Conservation (phyloP, 1,284 basidiomycete genomes). For the Marasmius sp. region DNA sequence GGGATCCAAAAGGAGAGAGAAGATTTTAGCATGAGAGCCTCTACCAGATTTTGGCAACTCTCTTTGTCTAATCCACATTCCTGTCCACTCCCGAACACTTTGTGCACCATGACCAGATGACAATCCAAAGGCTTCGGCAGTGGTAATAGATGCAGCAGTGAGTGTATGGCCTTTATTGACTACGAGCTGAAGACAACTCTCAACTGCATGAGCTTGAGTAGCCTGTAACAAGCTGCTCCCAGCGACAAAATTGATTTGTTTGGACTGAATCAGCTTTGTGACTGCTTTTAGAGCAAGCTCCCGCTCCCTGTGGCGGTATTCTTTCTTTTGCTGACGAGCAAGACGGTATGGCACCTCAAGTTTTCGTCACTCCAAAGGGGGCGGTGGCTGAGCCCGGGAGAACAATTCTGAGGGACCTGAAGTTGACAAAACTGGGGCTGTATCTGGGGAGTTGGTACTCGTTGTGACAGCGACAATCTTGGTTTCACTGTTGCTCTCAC, state of each 20-base stretch:
- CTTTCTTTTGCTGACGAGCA: conserved; percentile 1
- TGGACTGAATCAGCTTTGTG: conserved; percentile 17
- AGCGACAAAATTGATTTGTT: conserved; percentile 14
- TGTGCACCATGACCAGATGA: conserved; percentile 22
- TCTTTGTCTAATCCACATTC: conserved; percentile 23
- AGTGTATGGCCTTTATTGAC: conserved; percentile 20
- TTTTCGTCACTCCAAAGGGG: conserved; percentile 14
- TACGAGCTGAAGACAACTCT: conserved; percentile 26
- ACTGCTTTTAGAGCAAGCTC: conserved; percentile 8
- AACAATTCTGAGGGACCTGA: background rate
- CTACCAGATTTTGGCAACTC: conserved; percentile 26
- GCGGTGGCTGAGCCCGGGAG: background rate
- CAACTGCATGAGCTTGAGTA: conserved; percentile 24
- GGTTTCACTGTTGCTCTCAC: background rate
- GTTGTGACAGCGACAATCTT: background rate
- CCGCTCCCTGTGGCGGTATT: background rate
- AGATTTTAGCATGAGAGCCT: conserved; percentile 31
- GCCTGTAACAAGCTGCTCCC: conserved; percentile 26
- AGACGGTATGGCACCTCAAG: conserved; percentile 10
- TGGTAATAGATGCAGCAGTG: conserved; percentile 27
- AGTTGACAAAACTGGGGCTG: background rate
- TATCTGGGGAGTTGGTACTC: background rate
- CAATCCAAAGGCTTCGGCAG: conserved; percentile 30
- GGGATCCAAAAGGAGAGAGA: conserved; percentile 27
- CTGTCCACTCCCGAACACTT: conserved; percentile 25